phyloP scores from a whole-genome alignment of 306 rosid genomes.

The Spatholobus suberectus region DNA sequence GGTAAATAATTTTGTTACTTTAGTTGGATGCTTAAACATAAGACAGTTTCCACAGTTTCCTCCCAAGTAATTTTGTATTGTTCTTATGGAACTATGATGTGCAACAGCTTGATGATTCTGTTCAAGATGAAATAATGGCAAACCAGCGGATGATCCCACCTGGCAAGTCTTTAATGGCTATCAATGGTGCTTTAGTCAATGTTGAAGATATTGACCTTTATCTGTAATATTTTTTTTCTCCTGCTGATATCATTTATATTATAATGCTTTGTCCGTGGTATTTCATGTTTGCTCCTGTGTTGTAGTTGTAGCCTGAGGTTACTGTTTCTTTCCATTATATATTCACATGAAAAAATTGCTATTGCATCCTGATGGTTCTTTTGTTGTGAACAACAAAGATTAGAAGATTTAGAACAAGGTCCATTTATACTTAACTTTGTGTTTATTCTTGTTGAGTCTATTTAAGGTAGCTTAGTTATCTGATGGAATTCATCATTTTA shows the following conservation, averaged over 20 bases:
- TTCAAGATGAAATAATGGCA: slow-evolving; percentile 87
- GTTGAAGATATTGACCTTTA: slow-evolving; percentile 95
- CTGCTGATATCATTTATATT: slow-evolving; percentile 44
- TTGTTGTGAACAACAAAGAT: not conserved
- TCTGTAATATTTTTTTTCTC: slow-evolving; percentile 74
- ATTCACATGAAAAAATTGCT: slow-evolving; percentile 24
- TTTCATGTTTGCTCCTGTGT: slow-evolving; percentile 27
- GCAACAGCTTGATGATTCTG: slow-evolving; percentile 87
- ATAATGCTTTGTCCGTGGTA: slow-evolving; percentile 22
- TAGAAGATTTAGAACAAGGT: slow-evolving; percentile 21
- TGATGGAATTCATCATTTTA: slow-evolving; percentile 10
- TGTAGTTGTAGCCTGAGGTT: slow-evolving; percentile 35
- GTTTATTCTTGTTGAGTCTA: slow-evolving; percentile 20
- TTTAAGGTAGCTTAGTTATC: slow-evolving; percentile 8
- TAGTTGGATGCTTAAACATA: slow-evolving; percentile 25
- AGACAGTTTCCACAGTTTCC: slow-evolving; percentile 29
- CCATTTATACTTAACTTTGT: not conserved
- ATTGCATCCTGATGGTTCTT: slow-evolving; percentile 23
- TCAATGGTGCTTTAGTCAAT: slow-evolving; percentile 97
- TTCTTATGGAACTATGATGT: slow-evolving; percentile 45
- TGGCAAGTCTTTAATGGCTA: slow-evolving; percentile 98
- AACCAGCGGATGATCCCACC: slow-evolving; percentile 99
- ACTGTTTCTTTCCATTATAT: not conserved
- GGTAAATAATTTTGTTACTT: slow-evolving; percentile 54
- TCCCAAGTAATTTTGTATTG: not conserved